These are phyloP conservation scores for Cutaneotrichosporon cutaneum DNA, from an alignment of 1,284 basidiomycete species.

Conservation along the genomic window DNA sequence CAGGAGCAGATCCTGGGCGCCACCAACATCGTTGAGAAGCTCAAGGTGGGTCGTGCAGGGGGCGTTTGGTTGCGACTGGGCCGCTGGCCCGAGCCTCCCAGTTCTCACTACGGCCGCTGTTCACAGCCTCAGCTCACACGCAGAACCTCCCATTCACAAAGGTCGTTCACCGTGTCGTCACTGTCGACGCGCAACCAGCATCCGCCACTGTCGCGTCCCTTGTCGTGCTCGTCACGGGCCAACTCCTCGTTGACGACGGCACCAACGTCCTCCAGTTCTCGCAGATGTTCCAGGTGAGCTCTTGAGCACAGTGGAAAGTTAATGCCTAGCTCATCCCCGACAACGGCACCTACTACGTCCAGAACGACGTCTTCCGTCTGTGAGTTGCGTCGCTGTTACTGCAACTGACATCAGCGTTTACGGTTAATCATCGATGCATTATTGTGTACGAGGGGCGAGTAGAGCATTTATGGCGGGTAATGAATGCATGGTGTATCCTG, in stretches of 20 bases:
- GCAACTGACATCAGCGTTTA: slow-evolving; percentile 9
- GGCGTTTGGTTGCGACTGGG: neutral
- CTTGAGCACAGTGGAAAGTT: neutral
- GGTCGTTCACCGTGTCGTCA: slow-evolving; percentile 79
- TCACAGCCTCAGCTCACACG: neutral
- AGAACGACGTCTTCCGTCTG: slow-evolving; percentile 88
- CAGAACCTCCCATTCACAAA: slow-evolving; percentile 77
- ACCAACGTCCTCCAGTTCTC: slow-evolving; percentile 79
- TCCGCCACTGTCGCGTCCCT: slow-evolving; percentile 63
- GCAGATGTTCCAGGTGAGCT: slow-evolving; percentile 74
- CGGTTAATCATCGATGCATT: slow-evolving; percentile 2
- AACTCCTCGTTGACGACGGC: slow-evolving; percentile 76
- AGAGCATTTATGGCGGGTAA: slow-evolving; percentile 8
- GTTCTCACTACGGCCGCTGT: neutral
- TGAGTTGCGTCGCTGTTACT: slow-evolving; percentile 28
- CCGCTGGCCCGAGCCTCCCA: neutral
- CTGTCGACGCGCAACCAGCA: slow-evolving; percentile 86
- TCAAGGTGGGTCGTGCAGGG: slow-evolving; percentile 60
- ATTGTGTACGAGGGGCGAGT: neutral
- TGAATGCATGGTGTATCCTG: slow-evolving; percentile 24
- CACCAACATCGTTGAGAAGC: slow-evolving; percentile 70
- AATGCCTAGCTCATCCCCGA: slow-evolving; percentile 66
- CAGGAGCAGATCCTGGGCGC: slow-evolving; percentile 64
- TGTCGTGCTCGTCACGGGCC: slow-evolving; percentile 85
- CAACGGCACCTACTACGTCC: slow-evolving; percentile 76